A percentile compares a stretch with the other conserved stretches of the same genome.
Conservation (phyloP, 1,284 basidiomycete species). For the Pholiota adiposa region DNA sequence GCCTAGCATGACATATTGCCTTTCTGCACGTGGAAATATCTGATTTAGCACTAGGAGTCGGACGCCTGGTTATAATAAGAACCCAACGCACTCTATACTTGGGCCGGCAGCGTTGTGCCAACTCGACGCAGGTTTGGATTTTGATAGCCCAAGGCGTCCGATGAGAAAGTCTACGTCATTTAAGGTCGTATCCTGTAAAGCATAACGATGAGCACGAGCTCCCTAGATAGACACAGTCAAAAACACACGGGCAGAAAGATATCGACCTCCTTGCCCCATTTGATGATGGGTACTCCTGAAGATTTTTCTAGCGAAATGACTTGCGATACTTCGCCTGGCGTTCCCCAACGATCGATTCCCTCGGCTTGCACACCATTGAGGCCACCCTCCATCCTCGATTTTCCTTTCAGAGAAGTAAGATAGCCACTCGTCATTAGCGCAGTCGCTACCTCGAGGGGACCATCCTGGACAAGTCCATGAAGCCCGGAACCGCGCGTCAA, state of each 20-base stretch:
- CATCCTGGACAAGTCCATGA: neutral
- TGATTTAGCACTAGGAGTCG: neutral
- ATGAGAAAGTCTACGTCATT: neutral
- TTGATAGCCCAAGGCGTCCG: neutral
- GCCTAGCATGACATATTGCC: slow-evolving; percentile 2
- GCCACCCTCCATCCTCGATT: neutral
- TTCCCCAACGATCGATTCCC: slow-evolving; percentile 4
- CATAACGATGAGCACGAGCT: neutral
- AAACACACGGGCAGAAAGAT: slow-evolving; percentile 9
- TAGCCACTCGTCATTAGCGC: neutral
- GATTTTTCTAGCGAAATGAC: slow-evolving; percentile 6
- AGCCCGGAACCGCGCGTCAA: neutral
- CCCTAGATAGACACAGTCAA: neutral
- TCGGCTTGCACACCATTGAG: slow-evolving; percentile 9
- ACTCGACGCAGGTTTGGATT: neutral
- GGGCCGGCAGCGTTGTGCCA: neutral
- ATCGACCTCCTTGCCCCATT: slow-evolving; percentile 15
- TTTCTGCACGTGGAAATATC: slow-evolving; percentile 11
- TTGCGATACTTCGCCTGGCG: slow-evolving; percentile 1
- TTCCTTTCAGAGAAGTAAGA: neutral
- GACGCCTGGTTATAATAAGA: neutral
- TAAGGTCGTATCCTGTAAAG: neutral
- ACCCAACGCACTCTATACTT: neutral
- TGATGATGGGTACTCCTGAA: neutral
- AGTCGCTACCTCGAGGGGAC: neutral